Percentiles rank a stretch among this genome's conserved stretches.
These are phyloP conservation scores for Verticillium longisporum DNA, from an alignment of 2,329 filamentous ascomycete genomes.

Conservation along the genomic window DNA sequence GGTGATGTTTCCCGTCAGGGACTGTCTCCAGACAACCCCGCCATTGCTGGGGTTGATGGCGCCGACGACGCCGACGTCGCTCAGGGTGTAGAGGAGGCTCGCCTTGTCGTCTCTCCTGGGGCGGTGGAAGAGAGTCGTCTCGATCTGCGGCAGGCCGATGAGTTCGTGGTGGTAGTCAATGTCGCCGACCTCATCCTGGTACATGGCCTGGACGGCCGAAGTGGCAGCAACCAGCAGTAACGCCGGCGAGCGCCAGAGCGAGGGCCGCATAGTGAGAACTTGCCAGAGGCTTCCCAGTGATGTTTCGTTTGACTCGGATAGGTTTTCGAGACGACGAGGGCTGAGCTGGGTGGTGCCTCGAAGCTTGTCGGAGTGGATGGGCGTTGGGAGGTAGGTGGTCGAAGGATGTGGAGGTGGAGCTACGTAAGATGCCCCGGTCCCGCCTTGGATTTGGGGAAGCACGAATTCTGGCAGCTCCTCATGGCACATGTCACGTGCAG, in stretches of 20 bases:
- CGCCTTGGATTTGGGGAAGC: not conserved
- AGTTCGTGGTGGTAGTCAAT: constrained; percentile 92
- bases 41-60: constrained; percentile 87
- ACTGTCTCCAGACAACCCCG: constrained; percentile 81
- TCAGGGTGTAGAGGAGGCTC: constrained; percentile 84
- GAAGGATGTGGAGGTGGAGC: constrained; percentile 1
- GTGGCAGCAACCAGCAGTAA: constrained; percentile 28
- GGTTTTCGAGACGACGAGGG: not conserved
- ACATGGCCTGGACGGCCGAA: constrained; percentile 57
- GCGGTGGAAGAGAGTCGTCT: constrained; percentile 91
- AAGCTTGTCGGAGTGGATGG: not conserved
- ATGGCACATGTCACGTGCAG: not conserved
- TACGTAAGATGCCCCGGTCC: constrained; percentile 1
- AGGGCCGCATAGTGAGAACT: constrained; percentile 12
- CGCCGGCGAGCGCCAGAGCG: constrained; percentile 9
- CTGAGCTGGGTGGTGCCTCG: not conserved
- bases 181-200: constrained; percentile 82
- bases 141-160: constrained; percentile 71
- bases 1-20: constrained; percentile 47
- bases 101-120: constrained; percentile 77
- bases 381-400: not conserved
- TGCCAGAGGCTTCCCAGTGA: constrained; percentile 1
- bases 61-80: constrained; percentile 74
- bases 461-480: not conserved
- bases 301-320: not conserved